phyloP scores from a whole-genome alignment of 1,284 basidiomycete species.

The Puccinia triticina region DNA sequence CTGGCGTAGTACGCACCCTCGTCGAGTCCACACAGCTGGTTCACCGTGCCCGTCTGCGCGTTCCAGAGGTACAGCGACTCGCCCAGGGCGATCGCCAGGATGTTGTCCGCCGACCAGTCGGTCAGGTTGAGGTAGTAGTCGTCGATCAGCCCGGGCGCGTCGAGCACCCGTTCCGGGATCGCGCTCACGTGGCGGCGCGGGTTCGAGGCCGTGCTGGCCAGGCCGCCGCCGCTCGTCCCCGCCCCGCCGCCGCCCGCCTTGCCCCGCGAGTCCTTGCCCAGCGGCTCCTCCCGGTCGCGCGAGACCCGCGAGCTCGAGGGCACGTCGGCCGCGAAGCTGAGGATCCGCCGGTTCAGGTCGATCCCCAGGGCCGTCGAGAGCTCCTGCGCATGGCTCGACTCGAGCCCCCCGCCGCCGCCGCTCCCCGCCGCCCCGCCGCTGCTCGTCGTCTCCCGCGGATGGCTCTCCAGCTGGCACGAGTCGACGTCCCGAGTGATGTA shows the following conservation, averaged over 20 bases:
- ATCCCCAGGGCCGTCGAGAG: conserved; percentile 57
- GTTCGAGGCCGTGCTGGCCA: conserved; percentile 63
- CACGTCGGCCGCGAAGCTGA: conserved; percentile 62
- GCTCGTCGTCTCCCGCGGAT: conserved; percentile 15
- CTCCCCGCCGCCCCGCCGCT: background rate
- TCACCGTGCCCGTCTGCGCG: conserved; percentile 82
- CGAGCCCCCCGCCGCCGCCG: background rate
- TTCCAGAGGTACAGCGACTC: conserved; percentile 87
- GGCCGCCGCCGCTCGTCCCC: no score
- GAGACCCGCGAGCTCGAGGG: conserved; percentile 56
- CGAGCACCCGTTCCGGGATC: conserved; percentile 84
- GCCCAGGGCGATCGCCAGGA: conserved; percentile 83
- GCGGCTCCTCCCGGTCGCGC: conserved; percentile 58
- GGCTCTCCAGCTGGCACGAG: conserved; percentile 28
- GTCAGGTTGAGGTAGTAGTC: conserved; percentile 97
- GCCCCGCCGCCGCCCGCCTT: conserved; percentile 53
- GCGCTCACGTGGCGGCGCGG: conserved; percentile 79
- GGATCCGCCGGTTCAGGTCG: conserved; percentile 61
- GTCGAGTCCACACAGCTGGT: conserved; percentile 65
- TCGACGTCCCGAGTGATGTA: conserved; percentile 48
- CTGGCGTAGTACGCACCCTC: conserved; percentile 67
- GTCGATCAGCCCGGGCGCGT: conserved; percentile 90
- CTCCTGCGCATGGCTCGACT: conserved; percentile 56
- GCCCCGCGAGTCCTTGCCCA: conserved; percentile 55
- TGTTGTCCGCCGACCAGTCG: conserved; percentile 83